Percentiles rank a stretch among this genome's conserved stretches.
Evolutionary conservation across 371 early-diverging fungal genomes (phyloP).

Genomic region (Apophysomyces variabilis): DNA sequence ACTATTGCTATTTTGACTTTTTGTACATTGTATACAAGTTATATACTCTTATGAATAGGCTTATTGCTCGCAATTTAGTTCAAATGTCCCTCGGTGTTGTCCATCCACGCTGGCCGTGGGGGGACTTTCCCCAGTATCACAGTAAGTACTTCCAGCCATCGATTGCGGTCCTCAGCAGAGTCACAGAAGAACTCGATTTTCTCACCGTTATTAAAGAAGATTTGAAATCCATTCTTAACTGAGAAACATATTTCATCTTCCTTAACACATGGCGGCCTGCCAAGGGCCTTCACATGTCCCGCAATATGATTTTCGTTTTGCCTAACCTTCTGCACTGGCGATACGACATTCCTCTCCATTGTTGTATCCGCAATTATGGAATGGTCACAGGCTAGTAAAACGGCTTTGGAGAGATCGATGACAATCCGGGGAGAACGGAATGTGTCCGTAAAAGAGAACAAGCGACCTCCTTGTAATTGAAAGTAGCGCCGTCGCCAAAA

Average conservation of each 20-base stretch:
- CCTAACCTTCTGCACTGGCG: background rate
- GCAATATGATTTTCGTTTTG: background rate
- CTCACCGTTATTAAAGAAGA: constrained; percentile 32
- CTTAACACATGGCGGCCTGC: constrained; percentile 6
- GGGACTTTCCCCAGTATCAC: constrained; percentile 25
- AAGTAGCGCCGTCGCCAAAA: constrained; percentile 36
- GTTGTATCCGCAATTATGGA: constrained; percentile 12
- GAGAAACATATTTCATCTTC: constrained; percentile 16
- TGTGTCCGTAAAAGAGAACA: constrained; percentile 29
- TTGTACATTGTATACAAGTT: too few species aligned
- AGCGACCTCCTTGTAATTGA: constrained; percentile 25
- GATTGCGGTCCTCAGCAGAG: constrained; percentile 24
- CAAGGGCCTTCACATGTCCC: background rate
- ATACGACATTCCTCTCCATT: background rate
- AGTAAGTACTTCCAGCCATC: constrained; percentile 35
- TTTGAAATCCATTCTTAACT: constrained; percentile 35
- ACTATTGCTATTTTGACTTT: too few species aligned
- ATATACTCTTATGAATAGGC: too few species aligned
- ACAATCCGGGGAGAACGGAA: constrained; percentile 18
- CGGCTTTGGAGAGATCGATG: constrained; percentile 35
- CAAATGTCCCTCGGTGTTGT: constrained; percentile 11
- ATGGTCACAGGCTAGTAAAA: constrained; percentile 22
- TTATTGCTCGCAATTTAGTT: background rate
- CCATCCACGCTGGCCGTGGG: constrained; percentile 29
- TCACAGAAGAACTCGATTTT: constrained; percentile 40